Evolutionary conservation across 192 early-diverging fungal species (phyloP), one percentile per base, ranked within the genome.

Genomic region (Linnemannia exigua): DNA sequence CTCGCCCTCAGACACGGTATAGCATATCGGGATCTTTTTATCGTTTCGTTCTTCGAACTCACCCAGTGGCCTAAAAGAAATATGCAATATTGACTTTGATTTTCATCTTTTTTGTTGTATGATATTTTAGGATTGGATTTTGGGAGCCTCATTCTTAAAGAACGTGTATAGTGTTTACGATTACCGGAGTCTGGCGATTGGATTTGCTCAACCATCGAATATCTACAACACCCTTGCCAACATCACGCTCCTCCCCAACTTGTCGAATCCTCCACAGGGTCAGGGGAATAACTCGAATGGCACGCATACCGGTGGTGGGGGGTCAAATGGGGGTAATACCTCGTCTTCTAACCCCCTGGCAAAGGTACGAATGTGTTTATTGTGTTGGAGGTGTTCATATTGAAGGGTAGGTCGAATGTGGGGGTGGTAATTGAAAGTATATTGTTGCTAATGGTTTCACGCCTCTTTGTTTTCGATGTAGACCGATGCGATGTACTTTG

Each of bases 141-240:
- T 86, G 5, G 84, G 84, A 1, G 77, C 84, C 1, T 86, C 84
- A 44, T 86, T 86, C 50, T 48, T 86, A 36, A 86, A 86, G 36
- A 86, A 86, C 33, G 78, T 86, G 20, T 86, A 86, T 66, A 86
- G 72, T 36, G 84, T 86, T 8, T 86, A 77, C 68, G 84, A 86
- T 37, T 85, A 79, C 44, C 74, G 81, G 14, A 46, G 71, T 35
- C 35, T 85, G 25, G 31, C 46, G 9, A 58, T 85, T 38, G 82
- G 82, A 1, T 75, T 85, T 67, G 82, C 82, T n/a, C 82, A 85
- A 11, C 82, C 82, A 0, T 85, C 82, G 16, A 85, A 85, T 51
- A 7, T 85, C 31, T 85, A 85, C 77, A 85, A 85, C 51, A 70
- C 82, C 1, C 58, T 85, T 14, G 52, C 82, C 16, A 85, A 85